phyloP scores from a whole-genome alignment of 2,329 filamentous ascomycete genomes.

The Fusarium sambucinum region DNA sequence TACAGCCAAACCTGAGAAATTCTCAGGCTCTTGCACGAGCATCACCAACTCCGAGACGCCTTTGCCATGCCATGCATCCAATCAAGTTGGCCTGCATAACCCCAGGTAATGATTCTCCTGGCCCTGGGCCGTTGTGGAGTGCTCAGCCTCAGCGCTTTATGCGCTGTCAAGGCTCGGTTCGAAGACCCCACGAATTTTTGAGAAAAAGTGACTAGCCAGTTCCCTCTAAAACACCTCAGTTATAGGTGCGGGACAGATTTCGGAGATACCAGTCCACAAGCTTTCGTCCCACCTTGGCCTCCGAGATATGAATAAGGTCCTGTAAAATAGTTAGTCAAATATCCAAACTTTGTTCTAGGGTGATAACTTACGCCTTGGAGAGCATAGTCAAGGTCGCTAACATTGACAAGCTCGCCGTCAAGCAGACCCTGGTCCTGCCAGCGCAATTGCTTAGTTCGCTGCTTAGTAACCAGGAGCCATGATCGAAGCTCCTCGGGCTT shows the following conservation, averaged over 20 bases:
- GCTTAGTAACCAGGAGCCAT: constrained; percentile 97
- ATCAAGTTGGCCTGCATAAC: constrained; percentile 51
- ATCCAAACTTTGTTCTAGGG: neutral
- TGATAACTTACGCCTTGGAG: constrained; percentile 82
- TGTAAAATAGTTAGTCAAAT: constrained; percentile 51
- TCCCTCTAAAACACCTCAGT: constrained; percentile 49
- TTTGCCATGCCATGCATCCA: constrained; percentile 57
- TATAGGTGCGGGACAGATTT: constrained; percentile 96
- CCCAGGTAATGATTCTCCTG: constrained; percentile 41
- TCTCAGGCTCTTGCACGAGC: constrained; percentile 50
- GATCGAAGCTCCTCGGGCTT: constrained; percentile 95
- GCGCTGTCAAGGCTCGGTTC: constrained; percentile 24
- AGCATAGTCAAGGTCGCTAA: constrained; percentile 96
- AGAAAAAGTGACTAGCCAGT: constrained; percentile 45
- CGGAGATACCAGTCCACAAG: constrained; percentile 99
- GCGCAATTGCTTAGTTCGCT: constrained; percentile 94
- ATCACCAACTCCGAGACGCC: constrained; percentile 59
- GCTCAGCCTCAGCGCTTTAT: constrained; percentile 14
- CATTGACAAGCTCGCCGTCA: constrained; percentile 92
- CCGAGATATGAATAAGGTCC: constrained; percentile 98
- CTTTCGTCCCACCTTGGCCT: constrained; percentile 97
- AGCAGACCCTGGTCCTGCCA: constrained; percentile 90
- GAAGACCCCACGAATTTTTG: constrained; percentile 33
- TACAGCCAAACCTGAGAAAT: constrained; percentile 49
- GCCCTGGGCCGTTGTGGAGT: constrained; percentile 36